Conservation (phyloP, 164 flowering plant species). For the Cinnamomum chago region DNA sequence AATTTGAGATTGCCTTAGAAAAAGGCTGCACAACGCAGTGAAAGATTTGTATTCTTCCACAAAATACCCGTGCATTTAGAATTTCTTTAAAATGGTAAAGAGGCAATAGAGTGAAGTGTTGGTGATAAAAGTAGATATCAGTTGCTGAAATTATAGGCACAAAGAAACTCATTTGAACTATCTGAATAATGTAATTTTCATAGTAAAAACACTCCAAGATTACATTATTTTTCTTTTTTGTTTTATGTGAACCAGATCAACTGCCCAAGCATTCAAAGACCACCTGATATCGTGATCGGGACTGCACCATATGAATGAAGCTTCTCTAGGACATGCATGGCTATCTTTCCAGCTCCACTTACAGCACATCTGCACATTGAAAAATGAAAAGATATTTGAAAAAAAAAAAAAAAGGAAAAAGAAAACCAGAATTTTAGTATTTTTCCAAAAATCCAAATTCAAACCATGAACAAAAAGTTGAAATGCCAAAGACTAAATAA, state of each 20-base stretch:
- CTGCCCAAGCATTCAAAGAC: constrained; percentile 5
- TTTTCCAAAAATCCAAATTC: not conserved
- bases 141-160: not conserved
- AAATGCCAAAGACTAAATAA: too few relatives aligned
- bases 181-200: not conserved
- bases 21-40: too few relatives aligned
- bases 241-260: not conserved
- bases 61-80: too few relatives aligned
- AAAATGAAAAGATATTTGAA: not conserved
- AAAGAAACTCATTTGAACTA: not conserved
- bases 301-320: constrained; percentile 86
- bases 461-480: too few relatives aligned
- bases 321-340: constrained; percentile 94
- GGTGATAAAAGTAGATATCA: too few relatives aligned
- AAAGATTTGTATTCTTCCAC: not conserved
- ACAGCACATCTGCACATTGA: constrained; percentile 67
- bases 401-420: not conserved
- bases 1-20: too few relatives aligned
- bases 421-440: not conserved
- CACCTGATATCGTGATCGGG: constrained; percentile 91
- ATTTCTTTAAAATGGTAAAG: not conserved
- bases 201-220: not conserved
- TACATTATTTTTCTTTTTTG: not conserved
- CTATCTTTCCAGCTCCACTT: constrained; percentile 97
- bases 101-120: not conserved